These are phyloP conservation scores for Prunus campanulata DNA, from an alignment of 306 rosid species.

Conservation along the genomic window DNA sequence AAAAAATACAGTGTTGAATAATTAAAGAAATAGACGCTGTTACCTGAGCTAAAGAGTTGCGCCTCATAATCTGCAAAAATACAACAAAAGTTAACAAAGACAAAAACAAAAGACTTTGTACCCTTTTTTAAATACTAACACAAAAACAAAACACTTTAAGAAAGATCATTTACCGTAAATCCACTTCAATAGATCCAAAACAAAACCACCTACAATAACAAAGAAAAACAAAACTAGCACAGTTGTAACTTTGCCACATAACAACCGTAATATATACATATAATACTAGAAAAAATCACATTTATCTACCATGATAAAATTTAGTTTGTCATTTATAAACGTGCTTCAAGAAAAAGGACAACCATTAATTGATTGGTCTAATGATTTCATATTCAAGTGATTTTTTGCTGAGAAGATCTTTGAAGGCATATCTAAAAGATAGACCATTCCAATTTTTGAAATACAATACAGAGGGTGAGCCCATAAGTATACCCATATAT, in stretches of 20 bases:
- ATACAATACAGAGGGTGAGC: no score
- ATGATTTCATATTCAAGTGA: accelerated
- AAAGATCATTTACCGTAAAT: neutral
- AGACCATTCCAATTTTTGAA: no score
- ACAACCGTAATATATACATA: neutral
- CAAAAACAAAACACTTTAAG: neutral
- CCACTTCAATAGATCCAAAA: neutral
- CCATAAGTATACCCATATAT: no score
- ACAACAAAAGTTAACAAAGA: neutral
- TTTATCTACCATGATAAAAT: no score
- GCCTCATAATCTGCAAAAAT: no score
- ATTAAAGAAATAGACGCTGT: neutral
- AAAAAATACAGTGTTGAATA: no score
- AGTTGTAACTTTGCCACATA: neutral
- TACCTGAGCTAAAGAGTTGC: neutral
- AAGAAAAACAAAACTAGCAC: neutral
- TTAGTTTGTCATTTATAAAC: no score
- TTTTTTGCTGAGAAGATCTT: neutral
- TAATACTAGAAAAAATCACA: no score
- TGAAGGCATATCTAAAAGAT: no score
- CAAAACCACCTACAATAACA: neutral
- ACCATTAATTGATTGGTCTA: no score
- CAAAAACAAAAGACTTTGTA: no score
- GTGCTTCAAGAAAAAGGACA: no score
- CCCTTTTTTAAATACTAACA: neutral